Evolutionary conservation across 306 rosid genomes (phyloP).

Genomic region (Ormosia emarginata): DNA sequence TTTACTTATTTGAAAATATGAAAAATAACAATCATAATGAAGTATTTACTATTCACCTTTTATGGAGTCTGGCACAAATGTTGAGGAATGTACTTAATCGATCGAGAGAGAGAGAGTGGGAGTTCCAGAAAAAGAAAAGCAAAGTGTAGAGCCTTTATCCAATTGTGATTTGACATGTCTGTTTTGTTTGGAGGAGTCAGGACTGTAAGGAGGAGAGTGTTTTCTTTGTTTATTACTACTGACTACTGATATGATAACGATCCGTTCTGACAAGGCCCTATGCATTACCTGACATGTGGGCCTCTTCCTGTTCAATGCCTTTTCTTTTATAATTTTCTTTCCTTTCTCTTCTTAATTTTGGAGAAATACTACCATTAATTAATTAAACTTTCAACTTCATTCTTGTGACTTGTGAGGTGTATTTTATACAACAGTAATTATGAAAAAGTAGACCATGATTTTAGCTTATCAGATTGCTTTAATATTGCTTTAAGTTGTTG

Average conservation of each 20-base stretch:
- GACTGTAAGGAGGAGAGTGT: not conserved
- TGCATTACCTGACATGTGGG: not conserved
- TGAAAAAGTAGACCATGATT: not conserved
- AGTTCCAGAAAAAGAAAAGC: not conserved
- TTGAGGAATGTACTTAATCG: conserved; percentile 3
- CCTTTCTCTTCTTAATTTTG: no score
- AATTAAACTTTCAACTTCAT: not conserved
- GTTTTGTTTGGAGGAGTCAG: not conserved
- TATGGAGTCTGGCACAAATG: conserved; percentile 16
- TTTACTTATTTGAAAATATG: not conserved
- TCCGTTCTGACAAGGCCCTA: conserved; percentile 4
- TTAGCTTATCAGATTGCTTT: not conserved
- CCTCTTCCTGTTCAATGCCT: not conserved
- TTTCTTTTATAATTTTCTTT: not conserved
- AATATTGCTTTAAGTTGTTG: not conserved
- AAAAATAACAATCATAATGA: not conserved
- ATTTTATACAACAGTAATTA: not conserved
- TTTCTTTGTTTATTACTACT: not conserved
- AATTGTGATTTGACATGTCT: conserved; percentile 30
- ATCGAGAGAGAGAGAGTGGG: not conserved
- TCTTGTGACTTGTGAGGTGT: not conserved
- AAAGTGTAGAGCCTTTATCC: conserved; percentile 23
- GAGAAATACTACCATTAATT: not conserved
- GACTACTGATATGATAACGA: not conserved
- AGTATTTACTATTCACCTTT: not conserved